phyloP scores from a whole-genome alignment of 768 basidiomycete species.

The Asterophora lycoperdoides region DNA sequence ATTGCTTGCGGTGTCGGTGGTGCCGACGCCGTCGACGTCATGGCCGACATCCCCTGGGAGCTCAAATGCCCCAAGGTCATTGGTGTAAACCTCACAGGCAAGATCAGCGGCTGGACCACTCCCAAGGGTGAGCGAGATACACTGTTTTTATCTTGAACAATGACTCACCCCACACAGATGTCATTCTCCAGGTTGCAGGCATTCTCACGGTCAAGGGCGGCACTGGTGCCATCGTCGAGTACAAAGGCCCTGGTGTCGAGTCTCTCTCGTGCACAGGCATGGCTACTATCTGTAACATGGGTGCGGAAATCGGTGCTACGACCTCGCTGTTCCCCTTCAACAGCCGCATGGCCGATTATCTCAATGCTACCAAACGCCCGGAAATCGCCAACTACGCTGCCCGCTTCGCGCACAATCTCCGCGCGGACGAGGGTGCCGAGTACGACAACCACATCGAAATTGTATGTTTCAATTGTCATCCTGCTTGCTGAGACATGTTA shows the following conservation, averaged over 20 bases:
- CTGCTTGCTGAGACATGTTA: no score
- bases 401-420: conserved; percentile 84
- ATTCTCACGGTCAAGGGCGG: conserved; percentile 99
- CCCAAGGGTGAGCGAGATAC: conserved; percentile 68
- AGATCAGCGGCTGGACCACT: conserved; percentile 95
- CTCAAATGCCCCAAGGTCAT: conserved; percentile 99
- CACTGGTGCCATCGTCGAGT: conserved; percentile 98
- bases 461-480: conserved; percentile 38
- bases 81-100: conserved; percentile 93
- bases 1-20: conserved; percentile 99
- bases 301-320: conserved; percentile 98
- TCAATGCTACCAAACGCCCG: conserved; percentile 89
- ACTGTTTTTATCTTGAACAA: neutral
- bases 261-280: conserved; percentile 97
- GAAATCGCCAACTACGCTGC: conserved; percentile 88
- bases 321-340: conserved; percentile 99
- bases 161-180: conserved; percentile 49
- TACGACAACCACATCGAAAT: conserved; percentile 95
- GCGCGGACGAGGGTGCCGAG: conserved; percentile 82
- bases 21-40: conserved; percentile 98
- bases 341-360: conserved; percentile 86
- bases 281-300: conserved; percentile 99
- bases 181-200: conserved; percentile 98
- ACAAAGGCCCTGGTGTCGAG: conserved; percentile 91
- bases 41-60: conserved; percentile 98